These are phyloP conservation scores for Aspergillus candidus DNA, from an alignment of 2,329 filamentous ascomycete genomes.

Conservation along the genomic window DNA sequence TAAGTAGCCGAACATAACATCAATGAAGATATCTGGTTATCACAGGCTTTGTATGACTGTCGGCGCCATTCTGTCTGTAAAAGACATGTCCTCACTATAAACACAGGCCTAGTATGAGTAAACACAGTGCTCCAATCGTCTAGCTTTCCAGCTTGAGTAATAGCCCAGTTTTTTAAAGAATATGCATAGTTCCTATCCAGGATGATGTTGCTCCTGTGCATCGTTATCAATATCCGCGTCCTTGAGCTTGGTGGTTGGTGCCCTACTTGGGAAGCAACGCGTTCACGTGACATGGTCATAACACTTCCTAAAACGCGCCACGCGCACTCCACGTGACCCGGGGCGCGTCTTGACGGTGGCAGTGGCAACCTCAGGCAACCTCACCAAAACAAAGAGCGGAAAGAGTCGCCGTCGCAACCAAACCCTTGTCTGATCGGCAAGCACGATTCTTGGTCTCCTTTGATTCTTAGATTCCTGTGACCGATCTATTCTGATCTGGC, in stretches of 20 bases:
- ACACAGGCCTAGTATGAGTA: too few species aligned
- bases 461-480: conserved; percentile 1
- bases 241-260: not conserved
- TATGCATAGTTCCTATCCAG: too few species aligned
- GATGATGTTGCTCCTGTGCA: too few species aligned
- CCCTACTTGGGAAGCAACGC: not conserved
- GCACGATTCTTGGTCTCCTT: not conserved
- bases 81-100: too few species aligned
- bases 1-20: too few species aligned
- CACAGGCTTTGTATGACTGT: too few species aligned
- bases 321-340: conserved; percentile 14
- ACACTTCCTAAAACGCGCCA: conserved; percentile 21
- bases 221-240: not conserved
- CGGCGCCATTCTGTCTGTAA: too few species aligned
- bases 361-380: conserved; percentile 9
- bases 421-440: conserved; percentile 1
- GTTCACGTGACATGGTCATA: conserved; percentile 9
- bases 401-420: conserved; percentile 2
- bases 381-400: conserved; percentile 18
- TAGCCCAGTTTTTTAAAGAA: too few species aligned
- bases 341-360: conserved; percentile 1
- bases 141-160: too few species aligned
- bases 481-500: not conserved
- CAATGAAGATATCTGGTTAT: too few species aligned
- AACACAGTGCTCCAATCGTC: too few species aligned